These are phyloP conservation scores for Thalassiosira livingstoniorum DNA, from an alignment of 352 stramenopile genomes.

Conservation along the genomic window DNA sequence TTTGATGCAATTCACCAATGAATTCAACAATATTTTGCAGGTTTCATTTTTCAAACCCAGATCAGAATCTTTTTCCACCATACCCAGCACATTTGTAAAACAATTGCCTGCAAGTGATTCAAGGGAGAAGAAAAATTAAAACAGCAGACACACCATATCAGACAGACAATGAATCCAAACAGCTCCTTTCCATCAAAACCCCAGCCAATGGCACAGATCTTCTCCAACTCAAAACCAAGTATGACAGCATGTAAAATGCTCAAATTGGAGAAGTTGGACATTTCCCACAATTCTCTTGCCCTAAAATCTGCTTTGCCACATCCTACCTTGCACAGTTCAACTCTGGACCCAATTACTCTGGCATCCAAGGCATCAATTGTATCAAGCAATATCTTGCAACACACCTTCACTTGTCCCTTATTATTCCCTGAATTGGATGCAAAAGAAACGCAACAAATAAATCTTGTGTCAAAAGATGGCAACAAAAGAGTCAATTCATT, in stretches of 20 bases:
- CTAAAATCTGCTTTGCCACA: slow-evolving; percentile 25
- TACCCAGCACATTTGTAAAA: slow-evolving; percentile 41
- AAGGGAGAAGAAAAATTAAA: not conserved
- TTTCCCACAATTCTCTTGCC: slow-evolving; percentile 26
- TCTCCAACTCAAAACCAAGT: slow-evolving; percentile 5
- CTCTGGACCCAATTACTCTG: slow-evolving; percentile 12
- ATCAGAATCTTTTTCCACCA: slow-evolving; percentile 26
- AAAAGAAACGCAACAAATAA: not conserved
- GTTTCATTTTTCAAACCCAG: slow-evolving; percentile 19
- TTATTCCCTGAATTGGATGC: slow-evolving; percentile 35
- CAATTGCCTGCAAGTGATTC: slow-evolving; percentile 30
- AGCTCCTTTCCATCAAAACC: slow-evolving; percentile 15
- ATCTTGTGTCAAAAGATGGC: too few relatives aligned
- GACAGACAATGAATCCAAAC: slow-evolving; percentile 38
- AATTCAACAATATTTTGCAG: slow-evolving; percentile 26
- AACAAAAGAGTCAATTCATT: too few relatives aligned
- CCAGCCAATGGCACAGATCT: slow-evolving; percentile 22
- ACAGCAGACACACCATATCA: slow-evolving; percentile 33
- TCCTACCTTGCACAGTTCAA: slow-evolving; percentile 22
- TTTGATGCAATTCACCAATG: slow-evolving; percentile 3
- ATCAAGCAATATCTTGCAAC: slow-evolving; percentile 29
- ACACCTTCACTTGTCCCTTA: slow-evolving; percentile 36
- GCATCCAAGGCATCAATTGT: slow-evolving; percentile 23
- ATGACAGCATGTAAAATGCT: slow-evolving; percentile 12
- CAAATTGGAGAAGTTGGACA: slow-evolving; percentile 35